phyloP scores from a whole-genome alignment of 2,329 filamentous ascomycete genomes.

The Hypomyces perniciosus region DNA sequence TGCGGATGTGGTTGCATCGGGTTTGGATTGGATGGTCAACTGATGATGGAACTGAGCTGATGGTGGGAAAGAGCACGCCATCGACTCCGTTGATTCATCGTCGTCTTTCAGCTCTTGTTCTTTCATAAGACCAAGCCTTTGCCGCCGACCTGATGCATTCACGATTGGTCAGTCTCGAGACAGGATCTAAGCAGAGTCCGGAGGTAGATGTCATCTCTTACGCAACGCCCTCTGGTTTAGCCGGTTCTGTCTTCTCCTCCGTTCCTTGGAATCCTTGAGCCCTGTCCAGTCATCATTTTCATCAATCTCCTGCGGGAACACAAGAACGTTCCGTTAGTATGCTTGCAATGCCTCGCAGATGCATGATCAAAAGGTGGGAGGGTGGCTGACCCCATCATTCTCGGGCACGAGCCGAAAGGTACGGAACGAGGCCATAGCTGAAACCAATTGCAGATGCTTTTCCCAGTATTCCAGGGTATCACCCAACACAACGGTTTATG shows the following conservation, averaged over 20 bases:
- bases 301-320: not conserved
- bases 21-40: too few species aligned
- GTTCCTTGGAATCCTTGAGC: slow-evolving; percentile 15
- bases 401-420: slow-evolving; percentile 18
- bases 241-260: slow-evolving; percentile 18
- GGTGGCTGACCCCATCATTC: slow-evolving; percentile 14
- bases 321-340: not conserved
- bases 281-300: slow-evolving; percentile 17
- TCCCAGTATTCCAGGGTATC: not conserved
- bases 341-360: not conserved
- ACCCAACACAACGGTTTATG: not conserved
- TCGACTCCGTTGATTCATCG: too few species aligned
- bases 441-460: not conserved
- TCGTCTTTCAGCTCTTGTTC: not conserved
- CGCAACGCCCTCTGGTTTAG: slow-evolving; percentile 17
- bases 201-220: slow-evolving; percentile 1
- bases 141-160: slow-evolving; percentile 13
- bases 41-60: too few species aligned
- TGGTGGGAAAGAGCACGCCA: too few species aligned
- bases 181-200: slow-evolving; percentile 5
- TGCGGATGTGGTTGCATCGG: too few species aligned
- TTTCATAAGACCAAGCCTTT: slow-evolving; percentile 8
- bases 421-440: slow-evolving; percentile 15
- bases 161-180: not conserved
- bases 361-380: not conserved